These are phyloP conservation scores for Chamaenerion angustifolium DNA, from an alignment of 345 rosid species.

Conservation along the genomic window DNA sequence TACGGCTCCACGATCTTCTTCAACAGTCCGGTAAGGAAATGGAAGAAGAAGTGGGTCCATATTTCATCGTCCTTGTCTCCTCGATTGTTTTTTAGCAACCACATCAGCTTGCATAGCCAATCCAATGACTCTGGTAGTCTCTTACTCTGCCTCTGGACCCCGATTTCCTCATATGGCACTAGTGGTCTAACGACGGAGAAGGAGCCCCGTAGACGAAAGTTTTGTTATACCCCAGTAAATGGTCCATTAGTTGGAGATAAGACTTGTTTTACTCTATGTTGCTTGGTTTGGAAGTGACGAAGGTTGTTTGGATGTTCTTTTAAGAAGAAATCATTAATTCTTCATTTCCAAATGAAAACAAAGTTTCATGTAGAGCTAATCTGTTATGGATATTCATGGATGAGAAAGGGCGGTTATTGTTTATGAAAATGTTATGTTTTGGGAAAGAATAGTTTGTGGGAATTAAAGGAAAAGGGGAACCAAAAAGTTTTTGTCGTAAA, in stretches of 20 bases:
- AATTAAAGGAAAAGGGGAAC: no score
- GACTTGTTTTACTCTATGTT: no score
- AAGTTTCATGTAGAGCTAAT: no score
- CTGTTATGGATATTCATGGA: no score
- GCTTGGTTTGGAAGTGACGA: no score
- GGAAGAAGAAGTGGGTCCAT: constrained; percentile 99
- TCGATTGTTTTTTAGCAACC: constrained; percentile 15
- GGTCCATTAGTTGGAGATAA: neutral
- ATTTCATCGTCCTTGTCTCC: constrained; percentile 25
- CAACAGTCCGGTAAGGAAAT: constrained; percentile 83
- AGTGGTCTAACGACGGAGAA: constrained; percentile 27
- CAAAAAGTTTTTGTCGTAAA: no score
- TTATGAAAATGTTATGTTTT: no score
- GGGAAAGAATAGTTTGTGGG: no score
- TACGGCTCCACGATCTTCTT: constrained; percentile 59
- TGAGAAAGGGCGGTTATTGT: no score
- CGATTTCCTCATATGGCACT: constrained; percentile 30
- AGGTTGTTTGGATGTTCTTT: no score
- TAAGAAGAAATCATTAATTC: no score
- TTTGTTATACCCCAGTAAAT: constrained; percentile 84
- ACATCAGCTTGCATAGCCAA: constrained; percentile 22
- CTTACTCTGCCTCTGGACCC: constrained; percentile 90
- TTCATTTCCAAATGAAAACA: no score
- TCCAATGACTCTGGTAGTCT: constrained; percentile 44
- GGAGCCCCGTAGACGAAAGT: constrained; percentile 59